Evolutionary conservation across 2,329 filamentous ascomycete genomes (phyloP).

Genomic region (Mycosphaerella arachidis): DNA sequence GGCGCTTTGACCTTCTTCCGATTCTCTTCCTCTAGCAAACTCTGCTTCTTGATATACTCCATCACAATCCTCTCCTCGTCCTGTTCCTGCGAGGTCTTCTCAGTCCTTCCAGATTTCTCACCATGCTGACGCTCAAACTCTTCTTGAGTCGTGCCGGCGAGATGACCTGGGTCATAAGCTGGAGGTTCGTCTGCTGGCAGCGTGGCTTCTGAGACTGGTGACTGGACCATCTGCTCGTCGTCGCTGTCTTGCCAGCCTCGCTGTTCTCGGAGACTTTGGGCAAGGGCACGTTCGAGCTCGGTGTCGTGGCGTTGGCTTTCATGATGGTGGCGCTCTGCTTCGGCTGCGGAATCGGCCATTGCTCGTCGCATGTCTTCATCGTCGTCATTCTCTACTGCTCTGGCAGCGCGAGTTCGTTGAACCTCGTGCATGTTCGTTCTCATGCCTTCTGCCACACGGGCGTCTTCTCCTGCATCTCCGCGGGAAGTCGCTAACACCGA

Average conservation of each 20-base stretch:
- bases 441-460: constrained; percentile 67
- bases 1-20: constrained; percentile 32
- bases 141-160: constrained; percentile 26
- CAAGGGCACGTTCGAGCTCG: constrained; percentile 43
- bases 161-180: constrained; percentile 26
- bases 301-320: constrained; percentile 37
- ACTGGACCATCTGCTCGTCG: constrained; percentile 17
- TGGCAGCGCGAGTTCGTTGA: constrained; percentile 33
- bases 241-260: constrained; percentile 22
- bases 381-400: constrained; percentile 39
- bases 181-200: constrained; percentile 16
- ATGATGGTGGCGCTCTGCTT: constrained; percentile 25
- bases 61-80: constrained; percentile 69
- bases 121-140: constrained; percentile 18
- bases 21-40: constrained; percentile 62
- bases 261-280: constrained; percentile 43
- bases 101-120: constrained; percentile 8
- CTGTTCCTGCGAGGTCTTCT: constrained; percentile 35
- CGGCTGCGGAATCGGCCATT: constrained; percentile 47
- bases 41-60: constrained; percentile 75
- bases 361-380: constrained; percentile 41
- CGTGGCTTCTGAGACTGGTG: constrained; percentile 18
- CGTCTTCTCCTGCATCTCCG: constrained; percentile 66
- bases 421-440: constrained; percentile 64
- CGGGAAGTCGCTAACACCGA: constrained; percentile 67